Evolutionary conservation across 2,329 filamentous ascomycete genomes (phyloP).

Genomic region (Claviceps sorghi): DNA sequence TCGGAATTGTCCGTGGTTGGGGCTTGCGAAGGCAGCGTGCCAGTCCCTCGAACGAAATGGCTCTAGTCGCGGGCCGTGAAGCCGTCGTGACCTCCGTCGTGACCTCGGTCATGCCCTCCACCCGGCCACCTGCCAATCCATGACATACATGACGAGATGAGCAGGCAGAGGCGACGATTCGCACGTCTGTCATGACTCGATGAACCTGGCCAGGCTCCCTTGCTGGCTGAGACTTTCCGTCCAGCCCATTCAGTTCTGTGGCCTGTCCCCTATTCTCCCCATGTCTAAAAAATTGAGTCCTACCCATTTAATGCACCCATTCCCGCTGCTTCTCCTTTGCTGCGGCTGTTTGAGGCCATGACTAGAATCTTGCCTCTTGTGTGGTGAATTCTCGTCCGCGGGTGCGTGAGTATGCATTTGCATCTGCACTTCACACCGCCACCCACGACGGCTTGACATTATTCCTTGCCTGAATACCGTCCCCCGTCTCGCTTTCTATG

Average conservation of each 20-base stretch:
- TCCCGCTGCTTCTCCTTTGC: conserved; percentile 5
- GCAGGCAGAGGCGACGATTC: not conserved
- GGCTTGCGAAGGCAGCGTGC: conserved; percentile 9
- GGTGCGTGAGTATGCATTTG: conserved; percentile 1
- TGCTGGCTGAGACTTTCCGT: conserved; percentile 13
- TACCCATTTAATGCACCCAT: conserved; percentile 10
- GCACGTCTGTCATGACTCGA: conserved; percentile 9
- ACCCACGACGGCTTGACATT: conserved; percentile 1
- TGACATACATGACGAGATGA: conserved; percentile 1
- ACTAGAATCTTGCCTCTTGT: not conserved
- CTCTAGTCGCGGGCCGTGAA: conserved; percentile 6
- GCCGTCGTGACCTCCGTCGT: conserved; percentile 8
- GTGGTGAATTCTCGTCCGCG: not conserved
- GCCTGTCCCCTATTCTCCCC: not conserved
- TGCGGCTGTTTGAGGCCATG: not conserved
- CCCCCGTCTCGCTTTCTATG: conserved; percentile 7
- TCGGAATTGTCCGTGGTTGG: not conserved
- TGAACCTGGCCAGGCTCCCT: conserved; percentile 3
- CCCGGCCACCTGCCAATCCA: conserved; percentile 4
- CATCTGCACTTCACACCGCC: not conserved
- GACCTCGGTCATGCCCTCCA: not conserved
- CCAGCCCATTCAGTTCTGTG: conserved; percentile 1
- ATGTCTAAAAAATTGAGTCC: not conserved
- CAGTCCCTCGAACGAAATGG: conserved; percentile 3
- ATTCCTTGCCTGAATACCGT: conserved; percentile 2